Conservation (phyloP, 176 grass and related monocot genomes). For the Ananas comosus region DNA sequence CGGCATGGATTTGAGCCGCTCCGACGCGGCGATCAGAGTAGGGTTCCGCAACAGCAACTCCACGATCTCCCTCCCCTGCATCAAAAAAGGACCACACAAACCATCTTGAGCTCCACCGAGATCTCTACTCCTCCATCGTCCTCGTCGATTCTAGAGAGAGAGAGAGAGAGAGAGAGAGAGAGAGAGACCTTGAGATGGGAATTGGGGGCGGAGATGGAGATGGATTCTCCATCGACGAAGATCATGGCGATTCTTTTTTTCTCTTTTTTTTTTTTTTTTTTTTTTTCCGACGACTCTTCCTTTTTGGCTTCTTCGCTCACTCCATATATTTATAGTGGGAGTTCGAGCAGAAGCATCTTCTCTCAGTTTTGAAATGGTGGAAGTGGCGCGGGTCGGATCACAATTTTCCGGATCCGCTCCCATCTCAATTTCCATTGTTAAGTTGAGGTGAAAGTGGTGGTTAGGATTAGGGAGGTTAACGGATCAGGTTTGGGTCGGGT, state of each 20-base stretch:
- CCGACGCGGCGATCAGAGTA: constrained; percentile 31
- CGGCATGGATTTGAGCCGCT: constrained; percentile 36
- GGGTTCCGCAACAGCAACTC: constrained; percentile 41
- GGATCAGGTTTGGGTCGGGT: too few species aligned
- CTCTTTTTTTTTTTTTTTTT: background rate
- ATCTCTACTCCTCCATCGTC: background rate
- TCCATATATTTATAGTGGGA: too few species aligned
- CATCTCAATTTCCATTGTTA: too few species aligned
- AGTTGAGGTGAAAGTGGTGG: too few species aligned
- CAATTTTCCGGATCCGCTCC: too few species aligned
- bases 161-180: constrained; percentile 3
- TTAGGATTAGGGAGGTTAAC: too few species aligned
- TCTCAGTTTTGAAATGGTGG: too few species aligned
- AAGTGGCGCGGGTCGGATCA: too few species aligned
- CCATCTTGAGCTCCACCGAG: too few species aligned
- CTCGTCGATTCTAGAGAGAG: background rate
- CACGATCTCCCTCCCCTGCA: constrained; percentile 41
- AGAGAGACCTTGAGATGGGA: constrained; percentile 3
- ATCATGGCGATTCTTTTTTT: constrained; percentile 40
- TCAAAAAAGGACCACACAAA: constrained; percentile 1
- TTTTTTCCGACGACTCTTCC: background rate
- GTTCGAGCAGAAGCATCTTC: too few species aligned
- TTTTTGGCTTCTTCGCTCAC: too few species aligned
- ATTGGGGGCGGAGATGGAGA: constrained; percentile 12
- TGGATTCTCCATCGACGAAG: constrained; percentile 47